Conservation (phyloP, 2,329 filamentous ascomycete genomes). For the Periconia macrospinosa region DNA sequence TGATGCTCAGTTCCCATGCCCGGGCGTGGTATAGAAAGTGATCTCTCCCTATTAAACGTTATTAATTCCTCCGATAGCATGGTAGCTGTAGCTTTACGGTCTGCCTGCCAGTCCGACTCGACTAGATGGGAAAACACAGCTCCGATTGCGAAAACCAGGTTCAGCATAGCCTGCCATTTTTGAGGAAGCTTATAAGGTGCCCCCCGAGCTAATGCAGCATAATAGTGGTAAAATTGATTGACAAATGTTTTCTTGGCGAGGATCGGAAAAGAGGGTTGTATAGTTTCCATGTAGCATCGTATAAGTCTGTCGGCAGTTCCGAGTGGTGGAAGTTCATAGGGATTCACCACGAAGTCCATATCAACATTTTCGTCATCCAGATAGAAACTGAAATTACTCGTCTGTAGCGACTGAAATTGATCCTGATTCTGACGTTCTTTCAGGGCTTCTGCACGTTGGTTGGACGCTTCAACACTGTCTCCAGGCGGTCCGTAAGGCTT, state of each 20-base stretch:
- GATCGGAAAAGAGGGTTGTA: conserved; percentile 26
- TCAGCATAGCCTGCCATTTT: conserved; percentile 43
- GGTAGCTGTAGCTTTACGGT: conserved; percentile 6
- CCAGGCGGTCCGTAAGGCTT: conserved; percentile 23
- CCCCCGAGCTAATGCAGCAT: conserved; percentile 18
- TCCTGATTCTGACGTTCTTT: conserved; percentile 11
- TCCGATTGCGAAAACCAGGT: conserved; percentile 47
- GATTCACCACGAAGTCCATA: conserved; percentile 23
- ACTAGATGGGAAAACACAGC: conserved; percentile 38
- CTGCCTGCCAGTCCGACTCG: conserved; percentile 23
- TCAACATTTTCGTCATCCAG: conserved; percentile 28
- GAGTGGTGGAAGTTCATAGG: conserved; percentile 31
- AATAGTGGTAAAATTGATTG: conserved; percentile 35
- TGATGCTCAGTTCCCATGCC: conserved; percentile 35
- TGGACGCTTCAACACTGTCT: conserved; percentile 10
- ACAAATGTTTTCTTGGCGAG: conserved; percentile 32
- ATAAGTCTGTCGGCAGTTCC: conserved; percentile 30
- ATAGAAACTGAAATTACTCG: conserved; percentile 31
- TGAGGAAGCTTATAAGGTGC: conserved; percentile 12
- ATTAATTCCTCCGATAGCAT: neutral
- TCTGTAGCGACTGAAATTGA: conserved; percentile 10
- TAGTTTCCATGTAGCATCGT: conserved; percentile 34
- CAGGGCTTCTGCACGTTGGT: conserved; percentile 13
- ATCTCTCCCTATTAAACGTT: conserved; percentile 17
- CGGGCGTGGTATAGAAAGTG: conserved; percentile 43